Evolutionary conservation across 495 filamentous ascomycete species (phyloP).

Genomic region (Filosporella fistucella): DNA sequence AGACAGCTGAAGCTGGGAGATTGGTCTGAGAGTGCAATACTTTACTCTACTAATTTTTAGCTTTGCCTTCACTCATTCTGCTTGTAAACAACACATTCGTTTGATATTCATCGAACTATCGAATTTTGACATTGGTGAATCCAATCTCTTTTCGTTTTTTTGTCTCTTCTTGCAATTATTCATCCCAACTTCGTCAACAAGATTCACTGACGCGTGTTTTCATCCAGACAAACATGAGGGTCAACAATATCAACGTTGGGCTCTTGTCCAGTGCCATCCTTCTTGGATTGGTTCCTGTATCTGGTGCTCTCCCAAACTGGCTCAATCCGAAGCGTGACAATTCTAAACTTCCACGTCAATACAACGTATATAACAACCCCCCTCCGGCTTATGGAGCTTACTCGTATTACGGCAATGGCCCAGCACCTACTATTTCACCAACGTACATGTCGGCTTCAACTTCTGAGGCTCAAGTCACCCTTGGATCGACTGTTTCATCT

Average conservation of each 20-base stretch:
- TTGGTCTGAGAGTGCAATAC: too few relatives aligned
- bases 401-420: slow-evolving; percentile 30
- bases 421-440: slow-evolving; percentile 22
- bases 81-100: too few relatives aligned
- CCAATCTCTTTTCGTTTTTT: not conserved
- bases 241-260: slow-evolving; percentile 25
- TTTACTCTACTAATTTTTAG: too few relatives aligned
- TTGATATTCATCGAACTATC: too few relatives aligned
- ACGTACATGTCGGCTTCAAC: too few relatives aligned
- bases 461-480: too few relatives aligned
- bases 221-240: slow-evolving; percentile 32
- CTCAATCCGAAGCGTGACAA: slow-evolving; percentile 23
- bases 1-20: too few relatives aligned
- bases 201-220: slow-evolving; percentile 3
- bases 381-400: slow-evolving; percentile 37
- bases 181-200: not conserved
- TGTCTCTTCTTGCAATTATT: not conserved
- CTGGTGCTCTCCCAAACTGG: slow-evolving; percentile 23
- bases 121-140: too few relatives aligned
- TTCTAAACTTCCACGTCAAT: slow-evolving; percentile 14
- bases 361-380: slow-evolving; percentile 33
- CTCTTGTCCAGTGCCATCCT: slow-evolving; percentile 31
- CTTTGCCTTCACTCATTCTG: too few relatives aligned
- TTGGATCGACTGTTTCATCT: too few relatives aligned
- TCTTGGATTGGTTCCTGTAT: slow-evolving; percentile 24